phyloP scores from a whole-genome alignment of 345 rosid genomes.

The Euphorbia peplus region DNA sequence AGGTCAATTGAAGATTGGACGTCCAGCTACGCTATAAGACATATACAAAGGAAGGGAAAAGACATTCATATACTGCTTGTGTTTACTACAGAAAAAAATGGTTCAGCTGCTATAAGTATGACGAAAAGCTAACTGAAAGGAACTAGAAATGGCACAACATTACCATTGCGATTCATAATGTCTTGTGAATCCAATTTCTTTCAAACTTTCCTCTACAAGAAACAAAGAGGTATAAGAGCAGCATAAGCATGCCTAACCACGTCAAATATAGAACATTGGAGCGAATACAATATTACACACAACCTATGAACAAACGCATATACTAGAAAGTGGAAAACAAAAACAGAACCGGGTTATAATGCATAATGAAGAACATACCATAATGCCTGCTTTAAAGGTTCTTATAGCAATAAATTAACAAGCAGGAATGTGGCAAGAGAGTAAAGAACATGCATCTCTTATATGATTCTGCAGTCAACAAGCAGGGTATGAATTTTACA shows the following conservation, averaged over 20 bases:
- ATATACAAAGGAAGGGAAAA: conserved; percentile 9
- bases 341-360: background rate
- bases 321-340: background rate
- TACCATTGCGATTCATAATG: conserved; percentile 8
- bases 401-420: background rate
- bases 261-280: background rate
- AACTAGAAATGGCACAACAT: background rate
- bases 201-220: conserved; percentile 4
- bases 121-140: background rate
- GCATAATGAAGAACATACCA: background rate
- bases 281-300: background rate
- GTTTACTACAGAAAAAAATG: background rate
- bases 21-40: conserved; percentile 12
- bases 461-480: background rate
- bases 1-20: conserved; percentile 21
- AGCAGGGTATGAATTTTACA: background rate
- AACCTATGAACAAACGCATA: background rate
- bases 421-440: background rate
- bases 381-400: background rate
- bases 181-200: background rate
- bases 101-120: background rate
- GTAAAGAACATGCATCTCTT: background rate
- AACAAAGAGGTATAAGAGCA: background rate
- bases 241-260: background rate
- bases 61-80: background rate